Evolutionary conservation across 768 basidiomycete species (phyloP).

Genomic region (Rhodosporidiobolus sp.): DNA sequence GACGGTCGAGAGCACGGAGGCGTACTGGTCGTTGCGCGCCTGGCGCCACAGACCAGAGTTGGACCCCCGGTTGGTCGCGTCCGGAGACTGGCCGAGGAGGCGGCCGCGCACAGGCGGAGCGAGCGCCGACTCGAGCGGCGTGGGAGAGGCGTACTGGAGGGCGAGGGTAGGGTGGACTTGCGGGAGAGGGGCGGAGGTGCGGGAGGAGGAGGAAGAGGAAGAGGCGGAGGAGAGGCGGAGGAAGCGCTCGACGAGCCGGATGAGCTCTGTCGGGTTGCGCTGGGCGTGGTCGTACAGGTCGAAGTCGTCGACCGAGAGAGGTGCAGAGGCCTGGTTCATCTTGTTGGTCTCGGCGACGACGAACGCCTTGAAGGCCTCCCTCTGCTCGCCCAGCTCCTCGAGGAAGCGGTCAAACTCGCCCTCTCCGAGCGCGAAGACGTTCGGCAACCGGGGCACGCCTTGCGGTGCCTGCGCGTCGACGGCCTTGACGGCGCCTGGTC

Average conservation of each 20-base stretch:
- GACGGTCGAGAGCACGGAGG: conserved; percentile 34
- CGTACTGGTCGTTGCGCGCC: not conserved
- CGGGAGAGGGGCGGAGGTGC: conserved; percentile 1
- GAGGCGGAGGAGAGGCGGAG: conserved; percentile 9
- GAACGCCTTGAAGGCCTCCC: conserved; percentile 27
- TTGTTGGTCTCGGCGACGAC: conserved; percentile 12
- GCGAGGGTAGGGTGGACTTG: conserved; percentile 37
- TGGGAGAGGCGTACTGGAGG: conserved; percentile 32
- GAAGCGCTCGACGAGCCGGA: conserved; percentile 36
- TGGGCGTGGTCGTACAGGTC: conserved; percentile 33
- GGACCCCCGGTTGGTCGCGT: not conserved
- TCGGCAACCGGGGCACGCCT: conserved; percentile 8
- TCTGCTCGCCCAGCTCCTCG: conserved; percentile 3
- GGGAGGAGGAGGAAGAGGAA: not conserved
- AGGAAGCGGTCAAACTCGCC: conserved; percentile 33
- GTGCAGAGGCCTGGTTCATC: too few relatives aligned
- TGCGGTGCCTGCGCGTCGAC: not conserved
- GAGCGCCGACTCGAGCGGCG: conserved; percentile 36
- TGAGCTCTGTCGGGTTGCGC: conserved; percentile 28
- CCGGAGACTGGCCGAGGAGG: conserved; percentile 24
- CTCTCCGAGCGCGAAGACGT: conserved; percentile 32
- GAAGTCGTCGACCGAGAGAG: conserved; percentile 5
- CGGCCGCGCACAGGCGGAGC: conserved; percentile 33
- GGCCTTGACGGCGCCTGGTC: not conserved
- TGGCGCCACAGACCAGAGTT: not conserved